Evolutionary conservation across 805 yeast genomes (phyloP).

Genomic region (Jamesozyma jinghongensis): DNA sequence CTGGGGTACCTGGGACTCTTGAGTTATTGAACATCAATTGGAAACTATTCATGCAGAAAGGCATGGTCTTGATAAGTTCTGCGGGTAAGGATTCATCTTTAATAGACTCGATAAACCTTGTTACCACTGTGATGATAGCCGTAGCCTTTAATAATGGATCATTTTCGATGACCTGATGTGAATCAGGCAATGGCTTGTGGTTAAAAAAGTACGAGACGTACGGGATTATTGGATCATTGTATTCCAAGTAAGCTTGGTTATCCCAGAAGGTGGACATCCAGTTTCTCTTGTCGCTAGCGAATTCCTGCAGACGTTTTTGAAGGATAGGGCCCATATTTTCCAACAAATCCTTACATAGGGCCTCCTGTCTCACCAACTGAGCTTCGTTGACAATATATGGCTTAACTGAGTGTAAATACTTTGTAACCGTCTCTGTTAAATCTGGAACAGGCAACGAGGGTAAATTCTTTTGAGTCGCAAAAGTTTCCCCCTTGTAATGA

Average conservation of each 20-base stretch:
- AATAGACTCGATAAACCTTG: constrained; percentile 56
- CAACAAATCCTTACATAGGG: constrained; percentile 57
- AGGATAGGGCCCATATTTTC: constrained; percentile 59
- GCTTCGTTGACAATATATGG: constrained; percentile 53
- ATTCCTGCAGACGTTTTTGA: constrained; percentile 53
- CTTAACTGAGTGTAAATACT: constrained; percentile 61
- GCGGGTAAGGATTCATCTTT: constrained; percentile 71
- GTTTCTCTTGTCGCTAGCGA: constrained; percentile 54
- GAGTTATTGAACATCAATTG: constrained; percentile 83
- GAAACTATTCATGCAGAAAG: constrained; percentile 94
- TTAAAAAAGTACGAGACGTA: constrained; percentile 84
- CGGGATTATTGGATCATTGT: constrained; percentile 91
- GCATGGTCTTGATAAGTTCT: constrained; percentile 63
- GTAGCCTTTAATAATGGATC: constrained; percentile 69
- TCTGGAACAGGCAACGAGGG: constrained; percentile 87
- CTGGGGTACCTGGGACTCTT: constrained; percentile 51
- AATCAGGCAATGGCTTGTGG: constrained; percentile 52
- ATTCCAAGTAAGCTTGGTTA: constrained; percentile 80
- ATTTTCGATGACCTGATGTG: constrained; percentile 41
- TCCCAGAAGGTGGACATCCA: constrained; percentile 95
- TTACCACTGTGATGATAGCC: constrained; percentile 56
- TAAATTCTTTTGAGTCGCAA: constrained; percentile 58
- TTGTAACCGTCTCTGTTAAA: constrained; percentile 56
- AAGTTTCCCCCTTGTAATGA: constrained; percentile 53
- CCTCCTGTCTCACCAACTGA: constrained; percentile 40